These are phyloP conservation scores for Millerozyma acaciae DNA, from an alignment of 805 yeast genomes.

Conservation along the genomic window DNA sequence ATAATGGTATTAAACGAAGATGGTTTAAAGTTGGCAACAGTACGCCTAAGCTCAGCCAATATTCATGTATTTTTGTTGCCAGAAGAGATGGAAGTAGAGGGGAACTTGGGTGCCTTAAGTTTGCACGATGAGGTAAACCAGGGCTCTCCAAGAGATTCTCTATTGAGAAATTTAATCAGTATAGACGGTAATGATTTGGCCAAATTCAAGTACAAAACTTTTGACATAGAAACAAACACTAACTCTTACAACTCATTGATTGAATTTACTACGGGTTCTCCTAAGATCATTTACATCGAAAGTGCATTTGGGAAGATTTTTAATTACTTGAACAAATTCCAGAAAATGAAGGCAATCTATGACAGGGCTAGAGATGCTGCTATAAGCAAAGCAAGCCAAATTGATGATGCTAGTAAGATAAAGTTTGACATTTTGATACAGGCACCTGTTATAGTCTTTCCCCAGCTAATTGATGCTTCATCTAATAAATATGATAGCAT, in stretches of 20 bases:
- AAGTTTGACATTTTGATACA: slow-evolving; percentile 67
- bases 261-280: slow-evolving; percentile 68
- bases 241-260: slow-evolving; percentile 53
- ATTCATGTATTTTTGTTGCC: slow-evolving; percentile 65
- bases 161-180: slow-evolving; percentile 60
- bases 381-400: slow-evolving; percentile 69
- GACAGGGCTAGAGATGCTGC: slow-evolving; percentile 90
- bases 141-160: slow-evolving; percentile 55
- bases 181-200: slow-evolving; percentile 82
- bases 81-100: slow-evolving; percentile 67
- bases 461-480: slow-evolving; percentile 46
- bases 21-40: slow-evolving; percentile 73
- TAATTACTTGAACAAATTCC: slow-evolving; percentile 67
- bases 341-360: slow-evolving; percentile 81
- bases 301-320: slow-evolving; percentile 69
- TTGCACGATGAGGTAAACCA: slow-evolving; percentile 73
- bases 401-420: slow-evolving; percentile 56
- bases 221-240: slow-evolving; percentile 48
- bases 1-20: slow-evolving; percentile 78
- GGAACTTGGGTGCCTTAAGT: slow-evolving; percentile 74
- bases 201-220: slow-evolving; percentile 80
- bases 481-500: slow-evolving; percentile 51
- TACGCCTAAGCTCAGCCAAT: slow-evolving; percentile 70
- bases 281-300: slow-evolving; percentile 75
- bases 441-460: slow-evolving; percentile 84